Evolutionary conservation across 2,329 filamentous ascomycete genomes (phyloP).

Genomic region (Phialophora verrucosa): DNA sequence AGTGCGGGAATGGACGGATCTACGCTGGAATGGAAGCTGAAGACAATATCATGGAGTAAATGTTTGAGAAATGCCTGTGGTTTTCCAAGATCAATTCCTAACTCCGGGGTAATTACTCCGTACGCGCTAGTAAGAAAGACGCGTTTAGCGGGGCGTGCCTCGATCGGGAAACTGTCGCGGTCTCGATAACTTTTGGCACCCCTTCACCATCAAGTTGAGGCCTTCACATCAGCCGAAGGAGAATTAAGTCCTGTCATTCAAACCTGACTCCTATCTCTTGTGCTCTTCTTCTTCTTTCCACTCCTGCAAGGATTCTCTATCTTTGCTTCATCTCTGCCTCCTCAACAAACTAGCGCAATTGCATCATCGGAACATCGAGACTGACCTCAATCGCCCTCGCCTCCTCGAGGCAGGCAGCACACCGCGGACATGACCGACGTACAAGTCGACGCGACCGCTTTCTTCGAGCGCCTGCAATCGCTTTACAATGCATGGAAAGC

Average conservation of each 20-base stretch:
- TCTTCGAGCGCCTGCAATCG: slow-evolving; percentile 89
- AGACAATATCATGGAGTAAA: neutral
- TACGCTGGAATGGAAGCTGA: neutral
- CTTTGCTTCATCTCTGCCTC: neutral
- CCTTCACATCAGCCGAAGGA: neutral
- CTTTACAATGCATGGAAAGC: slow-evolving; percentile 94
- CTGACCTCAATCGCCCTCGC: slow-evolving; percentile 11
- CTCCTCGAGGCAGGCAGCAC: slow-evolving; percentile 33
- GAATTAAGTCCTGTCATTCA: neutral
- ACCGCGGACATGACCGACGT: slow-evolving; percentile 70
- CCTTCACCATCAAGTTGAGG: neutral
- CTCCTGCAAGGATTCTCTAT: neutral
- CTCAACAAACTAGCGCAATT: neutral
- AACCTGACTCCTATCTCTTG: neutral
- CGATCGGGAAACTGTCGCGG: neutral
- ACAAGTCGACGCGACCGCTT: slow-evolving; percentile 90
- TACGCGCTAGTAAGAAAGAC: neutral
- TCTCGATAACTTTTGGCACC: neutral
- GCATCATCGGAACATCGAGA: neutral
- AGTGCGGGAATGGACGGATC: neutral
- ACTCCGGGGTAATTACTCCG: neutral
- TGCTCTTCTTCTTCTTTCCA: neutral
- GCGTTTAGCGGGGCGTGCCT: neutral
- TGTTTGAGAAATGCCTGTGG: neutral
- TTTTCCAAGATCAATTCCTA: too few species aligned